Conservation (phyloP, 805 yeast genomes). For the Metschnikowia dekortorum region DNA sequence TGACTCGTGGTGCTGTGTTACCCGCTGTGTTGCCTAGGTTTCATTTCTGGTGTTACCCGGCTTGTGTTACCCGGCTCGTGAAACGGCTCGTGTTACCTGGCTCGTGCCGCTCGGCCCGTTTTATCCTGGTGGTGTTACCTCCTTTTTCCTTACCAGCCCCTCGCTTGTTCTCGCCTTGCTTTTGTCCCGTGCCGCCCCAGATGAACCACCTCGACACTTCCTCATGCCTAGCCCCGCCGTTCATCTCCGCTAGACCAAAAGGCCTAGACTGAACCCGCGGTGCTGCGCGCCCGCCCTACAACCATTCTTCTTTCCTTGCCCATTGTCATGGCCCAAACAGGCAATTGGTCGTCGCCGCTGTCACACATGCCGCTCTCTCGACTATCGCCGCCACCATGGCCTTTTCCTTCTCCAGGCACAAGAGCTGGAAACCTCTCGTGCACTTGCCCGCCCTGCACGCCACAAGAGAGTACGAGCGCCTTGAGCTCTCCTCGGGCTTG, state of each 20-base stretch:
- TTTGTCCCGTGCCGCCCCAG: no score
- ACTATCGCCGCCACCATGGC: slow-evolving; percentile 1
- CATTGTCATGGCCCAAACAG: slow-evolving; percentile 3
- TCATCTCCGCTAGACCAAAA: background rate
- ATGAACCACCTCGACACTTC: no score
- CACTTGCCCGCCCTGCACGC: slow-evolving; percentile 31
- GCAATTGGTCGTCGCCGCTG: background rate
- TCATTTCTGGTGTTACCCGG: no score
- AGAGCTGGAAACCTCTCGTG: slow-evolving; percentile 1
- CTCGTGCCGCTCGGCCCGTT: no score
- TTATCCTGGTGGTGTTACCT: no score
- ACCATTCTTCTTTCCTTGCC: background rate
- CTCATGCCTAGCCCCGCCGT: no score
- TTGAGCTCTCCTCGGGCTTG: slow-evolving; percentile 65
- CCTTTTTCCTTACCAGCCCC: no score
- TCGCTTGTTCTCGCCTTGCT: no score
- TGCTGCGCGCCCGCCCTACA: background rate
- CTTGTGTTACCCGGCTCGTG: no score
- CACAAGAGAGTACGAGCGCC: slow-evolving; percentile 37
- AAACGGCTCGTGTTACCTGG: no score
- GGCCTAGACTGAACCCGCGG: background rate
- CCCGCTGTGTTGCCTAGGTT: no score
- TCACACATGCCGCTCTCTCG: background rate
- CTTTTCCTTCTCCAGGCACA: background rate
- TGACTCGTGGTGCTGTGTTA: no score